Evolutionary conservation across 2,329 filamentous ascomycete species (phyloP).

Genomic region (Westerdykella ornata): DNA sequence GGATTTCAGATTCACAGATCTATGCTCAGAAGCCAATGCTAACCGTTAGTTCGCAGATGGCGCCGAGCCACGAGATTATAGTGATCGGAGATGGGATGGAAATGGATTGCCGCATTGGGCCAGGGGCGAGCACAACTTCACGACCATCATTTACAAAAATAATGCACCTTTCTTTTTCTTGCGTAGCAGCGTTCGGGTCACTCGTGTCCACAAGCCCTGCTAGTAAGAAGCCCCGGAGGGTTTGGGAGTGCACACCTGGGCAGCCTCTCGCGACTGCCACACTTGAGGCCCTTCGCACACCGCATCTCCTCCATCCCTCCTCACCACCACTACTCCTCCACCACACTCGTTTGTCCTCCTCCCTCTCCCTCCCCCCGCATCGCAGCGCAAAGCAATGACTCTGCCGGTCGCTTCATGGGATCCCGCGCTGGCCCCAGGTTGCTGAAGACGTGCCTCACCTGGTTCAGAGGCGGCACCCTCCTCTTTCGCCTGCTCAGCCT

Average conservation of each 20-base stretch:
- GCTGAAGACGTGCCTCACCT: slow-evolving; percentile 27
- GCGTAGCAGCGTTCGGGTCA: not conserved
- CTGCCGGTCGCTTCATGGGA: slow-evolving; percentile 21
- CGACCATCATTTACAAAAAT: too few relatives aligned
- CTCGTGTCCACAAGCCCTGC: not conserved
- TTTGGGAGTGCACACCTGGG: too few relatives aligned
- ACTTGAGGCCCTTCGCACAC: not conserved
- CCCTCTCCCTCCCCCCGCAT: not conserved
- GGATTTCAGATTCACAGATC: too few relatives aligned
- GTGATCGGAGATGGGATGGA: too few relatives aligned
- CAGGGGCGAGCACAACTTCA: too few relatives aligned
- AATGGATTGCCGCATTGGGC: too few relatives aligned
- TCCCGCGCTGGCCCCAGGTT: slow-evolving; percentile 20
- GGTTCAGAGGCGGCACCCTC: slow-evolving; percentile 16
- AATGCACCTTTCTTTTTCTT: not conserved
- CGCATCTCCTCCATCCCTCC: slow-evolving; percentile 3
- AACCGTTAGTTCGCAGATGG: too few relatives aligned
- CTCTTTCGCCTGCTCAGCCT: slow-evolving; percentile 23
- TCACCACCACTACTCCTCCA: slow-evolving; percentile 1
- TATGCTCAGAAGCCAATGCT: too few relatives aligned
- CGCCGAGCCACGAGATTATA: too few relatives aligned
- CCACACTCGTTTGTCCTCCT: not conserved
- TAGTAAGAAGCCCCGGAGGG: too few relatives aligned
- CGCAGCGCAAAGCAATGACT: slow-evolving; percentile 21
- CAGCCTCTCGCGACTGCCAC: too few relatives aligned